Conservation (phyloP, 768 basidiomycete species). For the Lepiota brunneoincarnata region DNA sequence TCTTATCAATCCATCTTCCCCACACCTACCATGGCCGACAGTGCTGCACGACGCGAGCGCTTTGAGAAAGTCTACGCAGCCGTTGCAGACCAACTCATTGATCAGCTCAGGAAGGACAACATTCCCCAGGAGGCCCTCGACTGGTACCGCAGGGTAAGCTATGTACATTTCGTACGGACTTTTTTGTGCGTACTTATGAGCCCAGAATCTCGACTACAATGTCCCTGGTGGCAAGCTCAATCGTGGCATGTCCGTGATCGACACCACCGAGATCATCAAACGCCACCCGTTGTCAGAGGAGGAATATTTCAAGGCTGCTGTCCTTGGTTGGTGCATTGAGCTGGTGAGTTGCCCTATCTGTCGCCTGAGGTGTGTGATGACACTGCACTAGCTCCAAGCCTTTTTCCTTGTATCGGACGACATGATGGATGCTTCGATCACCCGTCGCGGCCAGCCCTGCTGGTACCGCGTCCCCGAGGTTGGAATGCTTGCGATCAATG, state of each 20-base stretch:
- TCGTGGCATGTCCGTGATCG: conserved; percentile 93
- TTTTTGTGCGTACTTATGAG: background rate
- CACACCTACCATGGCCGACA: conserved; percentile 24
- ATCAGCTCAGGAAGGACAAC: conserved; percentile 59
- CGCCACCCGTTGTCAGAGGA: conserved; percentile 68
- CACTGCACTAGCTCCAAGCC: conserved; percentile 74
- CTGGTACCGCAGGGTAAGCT: conserved; percentile 79
- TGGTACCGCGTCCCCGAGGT: conserved; percentile 76
- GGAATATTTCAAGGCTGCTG: conserved; percentile 85
- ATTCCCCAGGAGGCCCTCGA: conserved; percentile 84
- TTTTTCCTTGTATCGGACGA: conserved; percentile 97
- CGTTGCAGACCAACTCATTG: conserved; percentile 77
- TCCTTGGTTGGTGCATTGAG: conserved; percentile 96
- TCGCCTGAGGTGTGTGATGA: background rate
- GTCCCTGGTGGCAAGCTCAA: conserved; percentile 97
- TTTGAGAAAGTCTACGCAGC: conserved; percentile 74
- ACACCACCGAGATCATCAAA: conserved; percentile 86
- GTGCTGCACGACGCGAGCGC: conserved; percentile 47
- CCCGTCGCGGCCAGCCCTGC: conserved; percentile 91
- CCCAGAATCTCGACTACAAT: conserved; percentile 86
- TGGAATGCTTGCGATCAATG: conserved; percentile 90
- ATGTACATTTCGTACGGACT: conserved; percentile 11
- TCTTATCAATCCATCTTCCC: background rate
- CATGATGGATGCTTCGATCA: conserved; percentile 95
- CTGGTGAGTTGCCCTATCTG: conserved; percentile 53